A percentile compares a stretch with the other conserved stretches of the same genome.
Evolutionary conservation across 495 filamentous ascomycete species (phyloP).

Genomic region (Talaromyces borbonicus): DNA sequence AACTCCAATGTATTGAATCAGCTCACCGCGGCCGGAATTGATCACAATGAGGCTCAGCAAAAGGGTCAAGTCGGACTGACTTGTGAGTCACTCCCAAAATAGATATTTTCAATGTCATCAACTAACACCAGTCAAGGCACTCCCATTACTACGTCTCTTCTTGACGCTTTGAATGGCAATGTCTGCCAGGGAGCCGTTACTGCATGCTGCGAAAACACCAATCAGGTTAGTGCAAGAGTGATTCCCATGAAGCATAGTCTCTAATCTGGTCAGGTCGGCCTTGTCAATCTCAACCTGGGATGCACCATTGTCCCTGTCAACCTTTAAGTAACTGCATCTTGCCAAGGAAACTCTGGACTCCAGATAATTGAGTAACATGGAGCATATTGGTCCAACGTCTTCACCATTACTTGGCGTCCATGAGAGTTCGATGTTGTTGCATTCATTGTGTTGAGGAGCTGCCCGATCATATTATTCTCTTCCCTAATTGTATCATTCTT

Average conservation of each 20-base stretch:
- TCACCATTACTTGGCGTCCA: too few relatives aligned
- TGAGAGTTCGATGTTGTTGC: too few relatives aligned
- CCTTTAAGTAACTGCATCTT: slow-evolving; percentile 2
- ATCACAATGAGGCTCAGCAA: neutral
- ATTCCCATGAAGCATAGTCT: neutral
- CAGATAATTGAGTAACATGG: too few relatives aligned
- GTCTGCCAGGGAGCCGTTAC: slow-evolving; percentile 7
- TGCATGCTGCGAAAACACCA: slow-evolving; percentile 7
- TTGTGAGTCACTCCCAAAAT: neutral
- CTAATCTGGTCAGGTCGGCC: neutral
- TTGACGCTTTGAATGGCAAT: slow-evolving; percentile 8
- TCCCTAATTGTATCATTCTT: too few relatives aligned
- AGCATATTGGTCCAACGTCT: too few relatives aligned
- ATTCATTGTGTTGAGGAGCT: too few relatives aligned
- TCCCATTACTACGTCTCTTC: slow-evolving; percentile 7
- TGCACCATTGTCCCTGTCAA: slow-evolving; percentile 8
- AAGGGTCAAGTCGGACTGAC: slow-evolving; percentile 9
- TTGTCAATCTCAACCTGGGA: slow-evolving; percentile 8
- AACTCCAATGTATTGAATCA: slow-evolving; percentile 8
- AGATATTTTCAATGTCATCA: neutral
- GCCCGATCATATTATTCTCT: too few relatives aligned
- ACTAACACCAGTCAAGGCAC: neutral
- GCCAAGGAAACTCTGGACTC: neutral
- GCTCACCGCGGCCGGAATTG: slow-evolving; percentile 3
- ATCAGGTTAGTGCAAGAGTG: neutral